Conservation (phyloP, 108 stramenopile genomes). For the Pseudonitzschia multistriata region DNA sequence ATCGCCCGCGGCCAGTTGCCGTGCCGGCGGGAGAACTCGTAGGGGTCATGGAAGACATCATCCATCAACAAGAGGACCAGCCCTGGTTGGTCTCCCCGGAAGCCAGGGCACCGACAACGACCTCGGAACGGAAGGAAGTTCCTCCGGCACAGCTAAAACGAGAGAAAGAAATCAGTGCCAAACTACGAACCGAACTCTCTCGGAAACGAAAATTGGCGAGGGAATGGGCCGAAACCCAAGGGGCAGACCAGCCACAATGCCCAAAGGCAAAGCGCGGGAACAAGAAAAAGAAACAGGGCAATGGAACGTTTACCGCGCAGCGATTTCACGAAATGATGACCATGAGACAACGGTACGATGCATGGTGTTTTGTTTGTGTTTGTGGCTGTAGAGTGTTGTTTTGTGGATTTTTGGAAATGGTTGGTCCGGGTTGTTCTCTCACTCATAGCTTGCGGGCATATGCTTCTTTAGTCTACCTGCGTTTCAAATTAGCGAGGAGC, state of each 20-base stretch:
- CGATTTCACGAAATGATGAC: conserved; percentile 47
- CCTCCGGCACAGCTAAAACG: conserved; percentile 18
- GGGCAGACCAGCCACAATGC: not conserved
- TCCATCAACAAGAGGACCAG: conserved; percentile 55
- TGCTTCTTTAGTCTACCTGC: conserved; percentile 52
- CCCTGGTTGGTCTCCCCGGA: conserved; percentile 75
- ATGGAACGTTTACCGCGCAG: conserved; percentile 4
- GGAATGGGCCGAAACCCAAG: conserved; percentile 27
- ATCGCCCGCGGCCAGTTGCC: conserved; percentile 54
- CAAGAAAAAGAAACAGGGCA: not conserved
- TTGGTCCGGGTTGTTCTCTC: no score
- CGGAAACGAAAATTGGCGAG: conserved; percentile 39
- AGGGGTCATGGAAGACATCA: conserved; percentile 51
- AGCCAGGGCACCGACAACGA: conserved; percentile 49
- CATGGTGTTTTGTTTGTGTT: not conserved
- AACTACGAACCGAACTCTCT: conserved; percentile 37
- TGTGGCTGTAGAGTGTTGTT: no score
- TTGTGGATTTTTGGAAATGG: not conserved
- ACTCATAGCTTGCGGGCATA: no score
- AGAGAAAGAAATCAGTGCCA: conserved; percentile 43
- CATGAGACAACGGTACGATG: conserved; percentile 31
- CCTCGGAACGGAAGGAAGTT: conserved; percentile 2
- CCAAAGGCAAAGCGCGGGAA: not conserved
- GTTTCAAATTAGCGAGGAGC: conserved; percentile 47
- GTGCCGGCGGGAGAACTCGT: conserved; percentile 50